Conservation (phyloP, 2,329 filamentous ascomycete genomes). For the Penicillium sp. region DNA sequence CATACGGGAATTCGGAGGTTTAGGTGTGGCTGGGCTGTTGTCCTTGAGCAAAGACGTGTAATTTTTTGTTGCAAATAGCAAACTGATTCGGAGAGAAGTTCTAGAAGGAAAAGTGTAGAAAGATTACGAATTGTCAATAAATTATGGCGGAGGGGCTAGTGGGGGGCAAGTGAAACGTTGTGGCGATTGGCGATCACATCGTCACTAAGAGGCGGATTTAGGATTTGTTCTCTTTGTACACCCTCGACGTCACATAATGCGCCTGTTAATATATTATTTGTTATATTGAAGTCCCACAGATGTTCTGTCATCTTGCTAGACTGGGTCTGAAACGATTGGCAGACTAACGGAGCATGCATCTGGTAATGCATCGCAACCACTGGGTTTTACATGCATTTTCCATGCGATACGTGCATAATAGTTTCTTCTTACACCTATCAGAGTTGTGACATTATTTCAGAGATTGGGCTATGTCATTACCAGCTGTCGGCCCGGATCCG, state of each 20-base stretch:
- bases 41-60: background rate
- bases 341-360: background rate
- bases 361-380: background rate
- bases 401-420: slow-evolving; percentile 11
- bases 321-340: slow-evolving; percentile 11
- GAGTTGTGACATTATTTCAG: background rate
- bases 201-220: background rate
- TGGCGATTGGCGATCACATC: slow-evolving; percentile 25
- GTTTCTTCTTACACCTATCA: slow-evolving; percentile 14
- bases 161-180: slow-evolving; percentile 12
- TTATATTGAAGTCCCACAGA: slow-evolving; percentile 5
- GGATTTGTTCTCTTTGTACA: slow-evolving; percentile 3
- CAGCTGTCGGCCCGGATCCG: background rate
- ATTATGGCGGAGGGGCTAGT: slow-evolving; percentile 14
- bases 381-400: slow-evolving; percentile 1
- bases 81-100: background rate
- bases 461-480: slow-evolving; percentile 2
- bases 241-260: slow-evolving; percentile 6
- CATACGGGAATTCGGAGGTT: slow-evolving; percentile 26
- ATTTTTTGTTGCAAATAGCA: background rate
- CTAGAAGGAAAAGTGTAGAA: background rate
- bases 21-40: background rate
- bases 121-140: background rate
- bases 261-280: background rate
- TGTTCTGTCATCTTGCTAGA: slow-evolving; percentile 14